A percentile compares a stretch with the other conserved stretches of the same genome.
phyloP scores from a whole-genome alignment of 345 rosid species.

The Camelina neglecta region DNA sequence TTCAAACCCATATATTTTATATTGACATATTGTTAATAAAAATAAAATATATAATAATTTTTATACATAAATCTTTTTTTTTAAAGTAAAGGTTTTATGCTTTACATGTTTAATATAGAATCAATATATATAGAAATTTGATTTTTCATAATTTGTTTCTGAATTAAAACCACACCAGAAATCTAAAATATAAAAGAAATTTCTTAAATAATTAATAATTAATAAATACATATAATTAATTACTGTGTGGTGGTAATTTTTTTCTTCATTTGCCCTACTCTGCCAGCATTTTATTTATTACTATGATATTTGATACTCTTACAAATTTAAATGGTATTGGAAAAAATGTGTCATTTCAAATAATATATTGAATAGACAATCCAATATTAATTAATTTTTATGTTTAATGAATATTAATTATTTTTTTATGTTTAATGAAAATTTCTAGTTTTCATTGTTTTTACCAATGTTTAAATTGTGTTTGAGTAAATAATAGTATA shows the following conservation, averaged over 20 bases:
- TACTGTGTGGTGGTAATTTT: background rate
- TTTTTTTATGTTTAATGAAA: too few relatives aligned
- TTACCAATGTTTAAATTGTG: background rate
- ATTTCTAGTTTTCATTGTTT: background rate
- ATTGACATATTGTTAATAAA: too few relatives aligned
- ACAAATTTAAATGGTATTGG: too few relatives aligned
- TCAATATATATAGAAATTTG: too few relatives aligned
- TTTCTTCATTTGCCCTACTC: background rate
- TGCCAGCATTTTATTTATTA: background rate
- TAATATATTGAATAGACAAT: too few relatives aligned
- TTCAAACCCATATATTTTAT: too few relatives aligned
- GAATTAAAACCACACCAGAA: background rate
- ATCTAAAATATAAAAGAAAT: background rate
- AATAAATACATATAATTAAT: conserved; percentile 7
- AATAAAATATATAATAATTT: background rate
- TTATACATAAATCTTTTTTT: background rate
- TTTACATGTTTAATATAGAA: background rate
- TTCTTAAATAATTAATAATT: background rate
- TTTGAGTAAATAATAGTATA: background rate
- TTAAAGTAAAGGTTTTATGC: background rate
- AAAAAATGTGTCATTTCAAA: background rate
- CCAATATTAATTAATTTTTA: background rate
- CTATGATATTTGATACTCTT: background rate
- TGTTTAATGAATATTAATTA: too few relatives aligned
- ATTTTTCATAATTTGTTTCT: too few relatives aligned